Evolutionary conservation across 1,139 yeast genomes (phyloP).

Genomic region (Hemisphaericaspora xylofermentans): DNA sequence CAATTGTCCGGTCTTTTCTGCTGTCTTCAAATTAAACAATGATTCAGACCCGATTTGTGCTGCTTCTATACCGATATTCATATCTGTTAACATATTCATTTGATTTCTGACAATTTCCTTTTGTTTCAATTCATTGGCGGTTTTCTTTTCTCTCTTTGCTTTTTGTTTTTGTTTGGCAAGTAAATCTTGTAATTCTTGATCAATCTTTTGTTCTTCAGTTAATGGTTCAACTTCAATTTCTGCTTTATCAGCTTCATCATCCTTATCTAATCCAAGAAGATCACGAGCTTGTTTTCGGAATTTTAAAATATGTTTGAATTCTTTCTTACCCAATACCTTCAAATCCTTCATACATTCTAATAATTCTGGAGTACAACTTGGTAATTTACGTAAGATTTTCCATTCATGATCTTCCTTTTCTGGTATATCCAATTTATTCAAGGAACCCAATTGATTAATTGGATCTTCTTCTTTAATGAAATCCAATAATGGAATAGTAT

Average conservation of each 20-base stretch:
- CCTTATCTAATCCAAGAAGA: constrained; percentile 64
- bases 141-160: constrained; percentile 76
- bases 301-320: constrained; percentile 76
- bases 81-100: constrained; percentile 93
- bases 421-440: constrained; percentile 54
- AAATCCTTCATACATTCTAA: constrained; percentile 84
- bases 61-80: constrained; percentile 92
- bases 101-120: constrained; percentile 90
- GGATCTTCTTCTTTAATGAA: constrained; percentile 81
- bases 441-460: constrained; percentile 73
- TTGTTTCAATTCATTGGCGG: constrained; percentile 78
- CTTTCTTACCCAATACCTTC: constrained; percentile 91
- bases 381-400: constrained; percentile 67
- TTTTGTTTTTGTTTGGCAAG: constrained; percentile 69
- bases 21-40: constrained; percentile 75
- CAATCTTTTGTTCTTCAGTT: constrained; percentile 88
- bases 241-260: constrained; percentile 46
- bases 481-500: constrained; percentile 72
- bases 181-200: constrained; percentile 74
- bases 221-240: constrained; percentile 64
- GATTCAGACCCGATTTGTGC: constrained; percentile 80
- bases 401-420: constrained; percentile 67
- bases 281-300: constrained; percentile 91
- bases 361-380: constrained; percentile 74
- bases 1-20: constrained; percentile 82